Percentiles rank a stretch among this genome's conserved stretches.
Evolutionary conservation across 1,284 basidiomycete genomes (phyloP).

Genomic region (Tylopilus sp.): DNA sequence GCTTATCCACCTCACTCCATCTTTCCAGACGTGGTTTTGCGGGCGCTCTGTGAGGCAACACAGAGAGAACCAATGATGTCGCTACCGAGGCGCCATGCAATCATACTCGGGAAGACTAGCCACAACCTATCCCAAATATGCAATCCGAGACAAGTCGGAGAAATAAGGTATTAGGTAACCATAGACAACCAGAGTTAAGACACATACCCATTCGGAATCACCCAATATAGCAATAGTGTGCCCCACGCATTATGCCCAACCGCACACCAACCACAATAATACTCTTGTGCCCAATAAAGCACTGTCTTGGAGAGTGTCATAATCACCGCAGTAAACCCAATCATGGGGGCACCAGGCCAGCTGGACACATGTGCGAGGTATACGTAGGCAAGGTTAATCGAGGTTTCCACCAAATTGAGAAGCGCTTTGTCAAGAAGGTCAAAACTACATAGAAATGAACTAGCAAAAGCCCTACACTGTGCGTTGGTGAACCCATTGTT

Average conservation of each 20-base stretch:
- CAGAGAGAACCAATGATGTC: conserved; percentile 53
- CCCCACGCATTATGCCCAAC: conserved; percentile 70
- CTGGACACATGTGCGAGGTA: conserved; percentile 65
- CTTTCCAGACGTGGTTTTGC: conserved; percentile 22
- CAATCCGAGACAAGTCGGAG: not conserved
- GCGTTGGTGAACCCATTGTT: conserved; percentile 85
- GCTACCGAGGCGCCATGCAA: conserved; percentile 54
- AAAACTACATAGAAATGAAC: not conserved
- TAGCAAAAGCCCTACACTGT: conserved; percentile 56
- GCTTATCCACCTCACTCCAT: conserved; percentile 18
- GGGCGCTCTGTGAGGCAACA: conserved; percentile 31
- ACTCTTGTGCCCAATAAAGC: conserved; percentile 80
- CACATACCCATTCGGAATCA: conserved; percentile 77
- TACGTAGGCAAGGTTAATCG: conserved; percentile 74
- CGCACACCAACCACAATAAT: conserved; percentile 68
- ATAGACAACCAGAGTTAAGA: not conserved
- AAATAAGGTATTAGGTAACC: not conserved
- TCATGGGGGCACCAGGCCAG: conserved; percentile 64
- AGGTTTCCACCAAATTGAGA: conserved; percentile 79
- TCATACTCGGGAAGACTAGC: conserved; percentile 66
- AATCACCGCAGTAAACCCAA: conserved; percentile 70
- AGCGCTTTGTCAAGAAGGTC: conserved; percentile 49
- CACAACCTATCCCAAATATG: conserved; percentile 51
- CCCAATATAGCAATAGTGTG: conserved; percentile 62
- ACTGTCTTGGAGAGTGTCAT: conserved; percentile 86